A percentile compares a stretch with the other conserved stretches of the same genome.
These are phyloP conservation scores for Globisporangium lucens DNA, from an alignment of 352 stramenopile species.

Conservation along the genomic window DNA sequence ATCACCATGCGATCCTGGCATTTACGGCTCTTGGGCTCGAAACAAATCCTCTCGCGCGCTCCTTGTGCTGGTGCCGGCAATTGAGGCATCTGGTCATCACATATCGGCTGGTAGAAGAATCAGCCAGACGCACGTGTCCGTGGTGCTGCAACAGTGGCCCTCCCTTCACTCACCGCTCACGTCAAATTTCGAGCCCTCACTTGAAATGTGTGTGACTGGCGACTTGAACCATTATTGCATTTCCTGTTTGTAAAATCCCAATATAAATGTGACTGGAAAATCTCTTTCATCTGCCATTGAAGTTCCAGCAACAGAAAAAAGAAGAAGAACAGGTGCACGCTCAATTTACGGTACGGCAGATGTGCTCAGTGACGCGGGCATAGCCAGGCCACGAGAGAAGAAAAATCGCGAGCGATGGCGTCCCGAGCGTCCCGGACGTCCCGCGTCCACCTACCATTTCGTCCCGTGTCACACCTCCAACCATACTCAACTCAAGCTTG, in stretches of 20 bases:
- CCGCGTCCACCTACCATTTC: neutral
- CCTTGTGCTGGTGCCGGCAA: too few relatives aligned
- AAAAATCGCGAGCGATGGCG: neutral
- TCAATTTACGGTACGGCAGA: neutral
- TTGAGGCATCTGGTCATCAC: neutral
- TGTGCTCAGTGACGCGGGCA: neutral
- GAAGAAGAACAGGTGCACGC: neutral
- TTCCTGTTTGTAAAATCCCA: too few relatives aligned
- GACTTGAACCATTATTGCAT: too few relatives aligned
- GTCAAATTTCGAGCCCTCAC: neutral
- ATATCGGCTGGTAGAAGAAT: neutral
- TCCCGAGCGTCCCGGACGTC: neutral
- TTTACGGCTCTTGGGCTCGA: neutral
- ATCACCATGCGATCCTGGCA: neutral
- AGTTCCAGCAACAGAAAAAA: constrained; percentile 10
- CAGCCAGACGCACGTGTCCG: neutral
- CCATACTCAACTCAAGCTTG: neutral
- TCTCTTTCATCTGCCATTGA: neutral
- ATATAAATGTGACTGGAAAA: neutral
- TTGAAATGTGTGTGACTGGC: neutral
- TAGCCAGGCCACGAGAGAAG: neutral
- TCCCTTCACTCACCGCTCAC: neutral
- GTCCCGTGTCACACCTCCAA: neutral
- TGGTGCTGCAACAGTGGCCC: neutral
- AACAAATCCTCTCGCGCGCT: neutral